These are phyloP conservation scores for Bacidia rubella DNA, from an alignment of 495 filamentous ascomycete species.

Conservation along the genomic window DNA sequence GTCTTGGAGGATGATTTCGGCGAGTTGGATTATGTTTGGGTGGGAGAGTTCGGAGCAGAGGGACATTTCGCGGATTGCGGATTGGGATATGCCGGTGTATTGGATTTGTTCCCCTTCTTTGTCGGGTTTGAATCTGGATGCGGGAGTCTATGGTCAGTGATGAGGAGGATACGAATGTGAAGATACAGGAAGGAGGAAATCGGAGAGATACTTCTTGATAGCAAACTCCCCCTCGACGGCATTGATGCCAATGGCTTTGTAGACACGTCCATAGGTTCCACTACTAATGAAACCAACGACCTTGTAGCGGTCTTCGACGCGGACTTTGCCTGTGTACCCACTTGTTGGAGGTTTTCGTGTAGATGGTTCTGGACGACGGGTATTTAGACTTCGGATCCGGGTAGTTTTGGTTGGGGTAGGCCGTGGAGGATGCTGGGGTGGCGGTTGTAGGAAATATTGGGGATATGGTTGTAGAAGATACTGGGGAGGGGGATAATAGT, in stretches of 20 bases:
- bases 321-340: constrained; percentile 72
- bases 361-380: constrained; percentile 27
- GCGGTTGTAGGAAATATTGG: too few relatives aligned
- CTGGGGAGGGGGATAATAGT: too few relatives aligned
- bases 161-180: neutral
- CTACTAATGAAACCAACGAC: constrained; percentile 97
- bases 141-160: neutral
- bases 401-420: too few relatives aligned
- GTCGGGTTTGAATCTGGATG: constrained; percentile 83
- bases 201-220: constrained; percentile 65
- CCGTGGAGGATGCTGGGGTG: too few relatives aligned
- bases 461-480: too few relatives aligned
- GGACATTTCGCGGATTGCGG: constrained; percentile 96
- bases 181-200: neutral
- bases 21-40: constrained; percentile 75
- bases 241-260: constrained; percentile 80
- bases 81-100: constrained; percentile 96
- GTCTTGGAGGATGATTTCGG: constrained; percentile 95
- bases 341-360: constrained; percentile 28
- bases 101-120: constrained; percentile 91
- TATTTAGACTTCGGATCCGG: too few relatives aligned
- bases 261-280: constrained; percentile 97
- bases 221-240: constrained; percentile 69
- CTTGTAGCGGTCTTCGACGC: constrained; percentile 81
- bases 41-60: constrained; percentile 87